phyloP scores from a whole-genome alignment of 73 alveolate genomes.

The Uronychia binucleata region DNA sequence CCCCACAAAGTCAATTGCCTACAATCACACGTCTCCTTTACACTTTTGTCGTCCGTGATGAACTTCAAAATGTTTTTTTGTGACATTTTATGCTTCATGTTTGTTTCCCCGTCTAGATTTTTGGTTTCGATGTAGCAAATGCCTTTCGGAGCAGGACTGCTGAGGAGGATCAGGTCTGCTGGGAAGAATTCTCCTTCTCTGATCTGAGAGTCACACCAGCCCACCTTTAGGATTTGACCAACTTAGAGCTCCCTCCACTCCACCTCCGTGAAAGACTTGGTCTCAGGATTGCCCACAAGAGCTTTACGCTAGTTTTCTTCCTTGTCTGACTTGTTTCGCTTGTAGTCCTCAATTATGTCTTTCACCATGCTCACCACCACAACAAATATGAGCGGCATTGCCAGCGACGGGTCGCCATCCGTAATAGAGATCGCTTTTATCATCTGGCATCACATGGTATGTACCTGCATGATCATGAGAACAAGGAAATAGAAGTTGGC shows the following conservation, averaged over 20 bases:
- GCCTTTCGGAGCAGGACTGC: conserved; percentile 83
- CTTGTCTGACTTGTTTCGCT: conserved; percentile 75
- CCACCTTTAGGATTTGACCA: conserved; percentile 86
- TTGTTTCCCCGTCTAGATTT: conserved; percentile 98
- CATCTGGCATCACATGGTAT: conserved; percentile 61
- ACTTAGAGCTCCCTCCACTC: conserved; percentile 87
- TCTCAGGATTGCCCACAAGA: background rate
- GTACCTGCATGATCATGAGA: conserved; percentile 53
- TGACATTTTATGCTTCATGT: conserved; percentile 85
- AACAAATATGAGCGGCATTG: conserved; percentile 85
- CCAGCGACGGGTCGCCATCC: conserved; percentile 88
- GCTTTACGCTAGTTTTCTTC: conserved; percentile 71
- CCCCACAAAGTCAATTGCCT: conserved; percentile 11
- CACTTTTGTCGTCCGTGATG: background rate
- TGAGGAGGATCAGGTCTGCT: conserved; percentile 87
- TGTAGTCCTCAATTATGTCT: conserved; percentile 92
- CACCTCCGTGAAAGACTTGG: conserved; percentile 48
- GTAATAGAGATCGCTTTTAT: conserved; percentile 84
- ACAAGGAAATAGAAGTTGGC: conserved; percentile 77
- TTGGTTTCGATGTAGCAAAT: conserved; percentile 95
- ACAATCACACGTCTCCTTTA: conserved; percentile 4
- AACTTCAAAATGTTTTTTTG: conserved; percentile 52
- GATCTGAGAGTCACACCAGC: background rate
- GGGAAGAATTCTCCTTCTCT: conserved; percentile 87
- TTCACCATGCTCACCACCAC: conserved; percentile 85